A percentile compares a stretch with the other conserved stretches of the same genome.
These are phyloP conservation scores for Jatropha multifida DNA, from an alignment of 441 rosid species.

Conservation along the genomic window DNA sequence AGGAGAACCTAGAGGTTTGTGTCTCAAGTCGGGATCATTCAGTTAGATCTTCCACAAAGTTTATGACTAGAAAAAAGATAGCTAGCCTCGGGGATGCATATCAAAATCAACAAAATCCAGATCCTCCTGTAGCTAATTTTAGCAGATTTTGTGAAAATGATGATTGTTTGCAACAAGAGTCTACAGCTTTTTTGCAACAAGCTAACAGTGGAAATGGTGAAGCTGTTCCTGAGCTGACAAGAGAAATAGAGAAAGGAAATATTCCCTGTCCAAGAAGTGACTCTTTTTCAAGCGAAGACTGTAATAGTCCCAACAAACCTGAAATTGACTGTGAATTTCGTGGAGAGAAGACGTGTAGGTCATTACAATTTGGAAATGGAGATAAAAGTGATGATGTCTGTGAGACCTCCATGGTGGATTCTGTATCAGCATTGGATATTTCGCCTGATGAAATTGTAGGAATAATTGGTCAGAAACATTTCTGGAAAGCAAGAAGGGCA, in stretches of 20 bases:
- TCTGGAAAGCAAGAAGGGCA: conserved; percentile 88
- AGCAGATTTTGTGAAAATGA: conserved; percentile 32
- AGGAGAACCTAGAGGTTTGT: conserved; percentile 30
- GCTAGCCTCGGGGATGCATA: conserved; percentile 18
- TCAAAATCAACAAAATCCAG: conserved; percentile 26
- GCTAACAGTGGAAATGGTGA: conserved; percentile 21
- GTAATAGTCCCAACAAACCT: conserved; percentile 34
- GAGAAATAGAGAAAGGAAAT: conserved; percentile 33
- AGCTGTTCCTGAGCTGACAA: conserved; percentile 22
- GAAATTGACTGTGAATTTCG: conserved; percentile 29
- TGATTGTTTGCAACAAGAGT: conserved; percentile 34
- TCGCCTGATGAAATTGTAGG: conserved; percentile 87
- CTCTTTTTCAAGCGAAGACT: conserved; percentile 31
- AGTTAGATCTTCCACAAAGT: conserved; percentile 23
- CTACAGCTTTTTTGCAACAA: conserved; percentile 25
- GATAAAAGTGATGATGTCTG: conserved; percentile 50
- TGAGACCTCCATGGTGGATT: conserved; percentile 66
- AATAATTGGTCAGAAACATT: conserved; percentile 77
- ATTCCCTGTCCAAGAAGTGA: conserved; percentile 28
- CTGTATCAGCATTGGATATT: conserved; percentile 46
- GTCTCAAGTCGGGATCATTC: conserved; percentile 25
- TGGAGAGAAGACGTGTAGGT: conserved; percentile 29
- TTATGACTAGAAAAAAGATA: conserved; percentile 28
- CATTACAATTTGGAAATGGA: conserved; percentile 36
- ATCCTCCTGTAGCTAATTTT: conserved; percentile 23